phyloP scores from a whole-genome alignment of 306 rosid species.

The Argentina anserina region DNA sequence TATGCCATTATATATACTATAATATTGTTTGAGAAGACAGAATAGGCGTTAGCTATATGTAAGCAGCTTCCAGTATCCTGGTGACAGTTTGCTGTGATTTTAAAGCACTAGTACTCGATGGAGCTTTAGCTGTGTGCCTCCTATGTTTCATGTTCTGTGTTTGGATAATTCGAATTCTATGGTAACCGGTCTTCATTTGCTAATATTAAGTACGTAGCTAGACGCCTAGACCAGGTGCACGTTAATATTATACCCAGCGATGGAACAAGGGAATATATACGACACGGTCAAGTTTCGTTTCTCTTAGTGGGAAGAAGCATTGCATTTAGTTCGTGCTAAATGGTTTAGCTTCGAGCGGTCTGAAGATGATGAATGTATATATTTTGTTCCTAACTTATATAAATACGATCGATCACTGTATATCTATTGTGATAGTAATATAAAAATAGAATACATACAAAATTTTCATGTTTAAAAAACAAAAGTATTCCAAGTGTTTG shows the following conservation, averaged over 20 bases:
- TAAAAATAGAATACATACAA: too few species aligned
- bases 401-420: too few species aligned
- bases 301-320: background rate
- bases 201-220: background rate
- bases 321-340: background rate
- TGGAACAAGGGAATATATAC: background rate
- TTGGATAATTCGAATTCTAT: background rate
- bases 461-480: too few species aligned
- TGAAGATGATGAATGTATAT: background rate
- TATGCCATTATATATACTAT: background rate
- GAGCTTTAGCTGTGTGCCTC: background rate
- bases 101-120: background rate
- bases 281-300: background rate
- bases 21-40: background rate
- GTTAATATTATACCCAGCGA: background rate
- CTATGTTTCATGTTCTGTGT: background rate
- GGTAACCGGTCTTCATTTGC: background rate
- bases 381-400: too few species aligned
- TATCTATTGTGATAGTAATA: too few species aligned
- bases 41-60: background rate
- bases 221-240: too few species aligned
- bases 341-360: background rate
- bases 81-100: background rate
- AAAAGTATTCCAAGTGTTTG: too few species aligned
- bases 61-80: background rate